Evolutionary conservation across 768 basidiomycete species (phyloP).

Genomic region (Lactifluus hygrophoroides): DNA sequence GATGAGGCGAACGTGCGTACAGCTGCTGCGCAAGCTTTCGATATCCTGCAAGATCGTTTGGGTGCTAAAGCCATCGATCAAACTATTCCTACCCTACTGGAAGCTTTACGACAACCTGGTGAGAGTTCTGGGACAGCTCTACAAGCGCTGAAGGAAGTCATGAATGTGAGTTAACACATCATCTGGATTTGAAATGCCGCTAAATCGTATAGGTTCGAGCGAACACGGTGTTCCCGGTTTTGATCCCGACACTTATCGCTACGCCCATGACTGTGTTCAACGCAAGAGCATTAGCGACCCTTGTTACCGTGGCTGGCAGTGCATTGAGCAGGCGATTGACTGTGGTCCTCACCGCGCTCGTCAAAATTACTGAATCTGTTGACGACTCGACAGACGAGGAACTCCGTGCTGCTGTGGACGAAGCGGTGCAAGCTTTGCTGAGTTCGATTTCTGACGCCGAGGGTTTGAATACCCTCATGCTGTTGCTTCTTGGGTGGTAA

Average conservation of each 20-base stretch:
- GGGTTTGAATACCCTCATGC: constrained; percentile 83
- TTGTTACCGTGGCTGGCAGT: constrained; percentile 89
- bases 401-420: constrained; percentile 56
- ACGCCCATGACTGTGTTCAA: constrained; percentile 94
- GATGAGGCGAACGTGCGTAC: constrained; percentile 76
- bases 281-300: constrained; percentile 77
- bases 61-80: constrained; percentile 91
- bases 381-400: constrained; percentile 51
- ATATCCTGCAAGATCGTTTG: constrained; percentile 85
- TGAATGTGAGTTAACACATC: constrained; percentile 53
- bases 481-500: constrained; percentile 82
- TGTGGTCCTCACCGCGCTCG: constrained; percentile 68
- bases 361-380: constrained; percentile 66
- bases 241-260: constrained; percentile 88
- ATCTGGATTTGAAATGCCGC: neutral
- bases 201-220: constrained; percentile 65
- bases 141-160: constrained; percentile 88
- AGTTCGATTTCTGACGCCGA: constrained; percentile 77
- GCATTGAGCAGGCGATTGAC: constrained; percentile 81
- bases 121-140: constrained; percentile 92
- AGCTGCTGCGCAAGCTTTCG: constrained; percentile 85
- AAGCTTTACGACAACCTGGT: constrained; percentile 88
- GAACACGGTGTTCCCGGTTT: constrained; percentile 90
- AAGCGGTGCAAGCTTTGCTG: constrained; percentile 67
- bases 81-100: constrained; percentile 90